Evolutionary conservation across 352 stramenopile species (phyloP).

Genomic region (Aphanomyces stellatus): DNA sequence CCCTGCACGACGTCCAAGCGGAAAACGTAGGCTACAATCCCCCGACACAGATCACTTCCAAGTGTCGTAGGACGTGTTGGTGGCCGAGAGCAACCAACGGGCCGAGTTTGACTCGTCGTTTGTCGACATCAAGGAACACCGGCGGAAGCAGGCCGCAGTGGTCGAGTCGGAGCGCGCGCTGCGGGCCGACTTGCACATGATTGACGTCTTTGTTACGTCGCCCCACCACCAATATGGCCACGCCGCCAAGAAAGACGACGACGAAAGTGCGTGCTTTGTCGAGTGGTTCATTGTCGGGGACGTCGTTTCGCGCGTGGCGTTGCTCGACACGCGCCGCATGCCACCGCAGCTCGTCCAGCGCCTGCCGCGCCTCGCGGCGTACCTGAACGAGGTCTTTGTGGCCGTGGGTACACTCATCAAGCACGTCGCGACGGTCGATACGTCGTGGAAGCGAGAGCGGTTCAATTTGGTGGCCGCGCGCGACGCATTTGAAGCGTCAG

Average conservation of each 20-base stretch:
- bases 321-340: conserved; percentile 9
- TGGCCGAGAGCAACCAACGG: conserved; percentile 1
- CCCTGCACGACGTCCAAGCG: conserved; percentile 16
- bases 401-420: background rate
- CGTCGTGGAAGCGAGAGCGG: conserved; percentile 36
- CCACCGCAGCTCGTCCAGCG: background rate
- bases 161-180: conserved; percentile 2
- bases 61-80: background rate
- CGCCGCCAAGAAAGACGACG: conserved; percentile 19
- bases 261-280: conserved; percentile 15
- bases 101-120: background rate
- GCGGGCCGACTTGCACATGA: conserved; percentile 12
- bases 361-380: conserved; percentile 2
- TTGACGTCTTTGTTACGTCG: conserved; percentile 9
- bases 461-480: conserved; percentile 27
- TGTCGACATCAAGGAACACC: background rate
- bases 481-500: conserved; percentile 28
- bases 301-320: conserved; percentile 21
- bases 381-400: background rate
- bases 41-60: no score
- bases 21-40: conserved; percentile 14
- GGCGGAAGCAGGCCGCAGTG: background rate
- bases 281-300: conserved; percentile 31
- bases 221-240: background rate
- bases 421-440: conserved; percentile 18